Evolutionary conservation across 345 rosid genomes (phyloP).

Genomic region (Eucalyptus fibrosa): DNA sequence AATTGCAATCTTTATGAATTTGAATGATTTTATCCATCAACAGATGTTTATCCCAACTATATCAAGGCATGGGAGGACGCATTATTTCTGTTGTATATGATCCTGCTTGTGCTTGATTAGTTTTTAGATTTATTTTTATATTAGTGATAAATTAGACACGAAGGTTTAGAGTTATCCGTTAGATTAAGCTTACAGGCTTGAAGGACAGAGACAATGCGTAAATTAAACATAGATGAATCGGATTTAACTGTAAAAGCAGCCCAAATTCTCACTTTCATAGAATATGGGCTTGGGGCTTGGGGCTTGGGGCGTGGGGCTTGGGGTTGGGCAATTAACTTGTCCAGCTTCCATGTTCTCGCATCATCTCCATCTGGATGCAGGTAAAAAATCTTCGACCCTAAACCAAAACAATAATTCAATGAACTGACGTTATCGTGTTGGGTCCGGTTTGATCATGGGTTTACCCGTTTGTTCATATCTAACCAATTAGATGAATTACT

Average conservation of each 20-base stretch:
- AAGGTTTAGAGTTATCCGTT: not conserved
- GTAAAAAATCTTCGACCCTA: too few species aligned
- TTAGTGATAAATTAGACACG: not conserved
- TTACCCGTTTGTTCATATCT: not conserved
- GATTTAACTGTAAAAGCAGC: not conserved
- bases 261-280: accelerated
- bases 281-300: not conserved
- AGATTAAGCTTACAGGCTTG: not conserved
- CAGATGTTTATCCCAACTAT: not conserved
- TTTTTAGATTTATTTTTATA: too few species aligned
- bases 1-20: not conserved
- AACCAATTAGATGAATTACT: not conserved
- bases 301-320: not conserved
- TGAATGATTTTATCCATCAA: not conserved
- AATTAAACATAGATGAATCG: not conserved
- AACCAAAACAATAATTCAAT: too few species aligned
- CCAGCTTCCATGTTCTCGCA: not conserved
- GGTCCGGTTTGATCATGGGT: too few species aligned
- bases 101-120: not conserved
- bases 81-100: too few species aligned
- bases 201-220: not conserved
- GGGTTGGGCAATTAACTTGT: not conserved
- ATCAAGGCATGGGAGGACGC: not conserved
- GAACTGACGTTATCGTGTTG: too few species aligned
- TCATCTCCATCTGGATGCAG: too few species aligned